Evolutionary conservation across 2,329 filamentous ascomycete genomes (phyloP), one percentile per base, ranked within the genome.

Genomic region (Colletotrichum tabaci): DNA sequence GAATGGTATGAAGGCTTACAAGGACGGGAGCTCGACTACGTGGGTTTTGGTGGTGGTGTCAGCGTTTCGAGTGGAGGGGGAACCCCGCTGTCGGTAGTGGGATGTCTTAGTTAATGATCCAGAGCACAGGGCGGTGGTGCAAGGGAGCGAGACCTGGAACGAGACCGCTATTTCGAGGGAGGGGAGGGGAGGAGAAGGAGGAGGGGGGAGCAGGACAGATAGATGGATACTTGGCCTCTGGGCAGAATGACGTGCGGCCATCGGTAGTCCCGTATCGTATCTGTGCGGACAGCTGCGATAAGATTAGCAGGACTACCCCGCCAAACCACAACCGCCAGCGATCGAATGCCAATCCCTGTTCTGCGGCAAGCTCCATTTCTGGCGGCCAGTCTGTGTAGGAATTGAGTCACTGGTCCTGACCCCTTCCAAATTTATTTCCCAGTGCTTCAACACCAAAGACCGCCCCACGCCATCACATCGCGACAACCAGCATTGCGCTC

Each of bases 11-110:
- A 63, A 71, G 68, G 68, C 68, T 71, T 71, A 71, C 68, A 68
- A 68, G 68, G 68, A 68, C 64, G 58, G 58, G 68, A 71, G 68
- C 68, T 71, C 63, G 53, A 62, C 58, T 63, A 71, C 58, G 52
- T 71, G 52, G 46, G 49, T 44, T 53, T 40, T 30, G 30, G 30
- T 30, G 62, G 62, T 70, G 62, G 64, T 71, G 52, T 63, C 65
- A 53, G 58, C 55, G 68, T 71, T 71, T 71, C 68, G 68, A 64
- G 58, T 63, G 65, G 68, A 71, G 68, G 68, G 68, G 68, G 7
- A 30, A 63, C 65, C 68, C 68, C 52, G 58, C 68, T 63, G 64
- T 55, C 57, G 64, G 68, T 71, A 71, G 68, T 68, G 65, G 68
- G 38, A 68, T 67, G 57, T 26, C 49, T 30, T 66, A 30, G 64